Evolutionary conservation across 2,329 filamentous ascomycete genomes (phyloP).

Genomic region (Colletotrichum lentis): DNA sequence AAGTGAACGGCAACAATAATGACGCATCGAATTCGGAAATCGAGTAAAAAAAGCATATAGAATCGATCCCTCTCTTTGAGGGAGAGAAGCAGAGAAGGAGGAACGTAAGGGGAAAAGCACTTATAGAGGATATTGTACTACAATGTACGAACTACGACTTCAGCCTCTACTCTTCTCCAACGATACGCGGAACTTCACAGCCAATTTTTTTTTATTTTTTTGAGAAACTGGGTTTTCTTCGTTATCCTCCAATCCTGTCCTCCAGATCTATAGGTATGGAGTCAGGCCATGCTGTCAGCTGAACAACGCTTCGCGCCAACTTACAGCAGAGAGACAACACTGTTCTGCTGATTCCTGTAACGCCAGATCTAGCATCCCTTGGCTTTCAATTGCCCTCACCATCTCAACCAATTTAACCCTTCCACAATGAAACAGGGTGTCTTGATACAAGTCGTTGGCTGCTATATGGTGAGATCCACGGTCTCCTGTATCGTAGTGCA

Average conservation of each 20-base stretch:
- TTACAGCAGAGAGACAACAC: background rate
- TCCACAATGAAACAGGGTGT: constrained; percentile 11
- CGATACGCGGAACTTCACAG: constrained; percentile 13
- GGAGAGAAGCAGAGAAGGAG: background rate
- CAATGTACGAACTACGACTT: constrained; percentile 34
- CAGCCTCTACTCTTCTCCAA: constrained; percentile 28
- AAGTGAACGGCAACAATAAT: constrained; percentile 48
- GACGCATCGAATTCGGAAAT: constrained; percentile 40
- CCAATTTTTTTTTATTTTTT: constrained; percentile 12
- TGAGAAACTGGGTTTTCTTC: constrained; percentile 1
- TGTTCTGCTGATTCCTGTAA: background rate
- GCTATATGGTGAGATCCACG: constrained; percentile 28
- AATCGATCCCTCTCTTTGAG: constrained; percentile 9
- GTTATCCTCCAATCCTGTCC: constrained; percentile 2
- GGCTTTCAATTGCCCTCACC: background rate
- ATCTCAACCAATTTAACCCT: background rate
- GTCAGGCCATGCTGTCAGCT: constrained; percentile 13
- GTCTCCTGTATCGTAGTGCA: background rate
- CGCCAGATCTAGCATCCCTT: background rate
- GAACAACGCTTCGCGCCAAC: constrained; percentile 17
- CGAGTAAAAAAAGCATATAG: constrained; percentile 33
- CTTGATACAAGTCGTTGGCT: background rate
- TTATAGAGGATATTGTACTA: constrained; percentile 33
- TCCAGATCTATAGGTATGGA: constrained; percentile 27
- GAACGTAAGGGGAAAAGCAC: constrained; percentile 13